Percentiles rank a stretch among this genome's conserved stretches.
These are phyloP conservation scores for Gymnopilus dilepis DNA, from an alignment of 768 basidiomycete species.

Conservation along the genomic window DNA sequence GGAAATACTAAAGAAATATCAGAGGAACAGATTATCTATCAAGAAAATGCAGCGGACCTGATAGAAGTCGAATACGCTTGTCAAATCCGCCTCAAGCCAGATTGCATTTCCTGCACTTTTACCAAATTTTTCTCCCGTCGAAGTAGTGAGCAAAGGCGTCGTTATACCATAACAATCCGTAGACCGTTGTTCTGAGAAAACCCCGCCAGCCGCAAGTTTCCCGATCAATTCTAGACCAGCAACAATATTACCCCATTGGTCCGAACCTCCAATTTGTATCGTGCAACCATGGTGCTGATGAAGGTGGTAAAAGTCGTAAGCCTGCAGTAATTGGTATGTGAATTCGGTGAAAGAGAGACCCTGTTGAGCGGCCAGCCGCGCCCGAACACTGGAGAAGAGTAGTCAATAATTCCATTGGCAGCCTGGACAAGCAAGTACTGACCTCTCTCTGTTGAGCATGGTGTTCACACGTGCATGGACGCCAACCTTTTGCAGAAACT, in stretches of 20 bases:
- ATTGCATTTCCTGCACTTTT: slow-evolving; percentile 97
- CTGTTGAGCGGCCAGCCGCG: slow-evolving; percentile 75
- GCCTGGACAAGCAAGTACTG: slow-evolving; percentile 22
- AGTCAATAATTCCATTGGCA: slow-evolving; percentile 4
- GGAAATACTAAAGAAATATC: slow-evolving; percentile 89
- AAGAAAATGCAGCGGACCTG: slow-evolving; percentile 58
- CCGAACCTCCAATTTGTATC: slow-evolving; percentile 94
- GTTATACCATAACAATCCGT: slow-evolving; percentile 78
- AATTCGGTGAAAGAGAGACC: slow-evolving; percentile 99
- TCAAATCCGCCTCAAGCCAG: slow-evolving; percentile 81
- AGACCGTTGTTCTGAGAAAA: slow-evolving; percentile 27
- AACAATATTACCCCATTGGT: slow-evolving; percentile 98
- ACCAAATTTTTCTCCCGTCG: slow-evolving; percentile 93
- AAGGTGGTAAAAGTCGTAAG: slow-evolving; percentile 90
- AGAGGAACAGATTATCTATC: not conserved
- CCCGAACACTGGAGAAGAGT: slow-evolving; percentile 65
- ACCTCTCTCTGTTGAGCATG: slow-evolving; percentile 94
- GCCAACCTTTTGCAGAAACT: slow-evolving; percentile 85
- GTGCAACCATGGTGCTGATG: slow-evolving; percentile 68
- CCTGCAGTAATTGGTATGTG: slow-evolving; percentile 96
- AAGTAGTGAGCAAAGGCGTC: slow-evolving; percentile 91
- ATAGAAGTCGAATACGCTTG: slow-evolving; percentile 92
- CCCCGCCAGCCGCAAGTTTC: slow-evolving; percentile 41
- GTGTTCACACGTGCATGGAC: slow-evolving; percentile 80
- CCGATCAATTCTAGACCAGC: slow-evolving; percentile 92